A percentile compares a stretch with the other conserved stretches of the same genome.
These are phyloP conservation scores for Colletotrichum sp. DNA, from an alignment of 2,329 filamentous ascomycete genomes.

Conservation along the genomic window DNA sequence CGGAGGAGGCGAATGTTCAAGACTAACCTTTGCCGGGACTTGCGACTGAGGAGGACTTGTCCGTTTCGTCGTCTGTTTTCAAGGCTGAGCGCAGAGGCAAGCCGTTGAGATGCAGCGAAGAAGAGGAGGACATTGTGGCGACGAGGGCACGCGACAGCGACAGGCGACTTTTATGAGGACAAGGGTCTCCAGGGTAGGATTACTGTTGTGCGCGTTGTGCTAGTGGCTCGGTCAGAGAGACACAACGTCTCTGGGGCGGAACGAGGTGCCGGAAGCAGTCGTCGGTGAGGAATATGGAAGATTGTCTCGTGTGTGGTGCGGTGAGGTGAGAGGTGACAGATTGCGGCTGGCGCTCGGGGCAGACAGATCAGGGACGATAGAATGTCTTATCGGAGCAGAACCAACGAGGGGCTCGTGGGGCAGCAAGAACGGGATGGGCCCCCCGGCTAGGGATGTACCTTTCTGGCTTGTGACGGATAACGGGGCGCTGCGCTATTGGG, in stretches of 20 bases:
- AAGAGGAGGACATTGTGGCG: slow-evolving; percentile 17
- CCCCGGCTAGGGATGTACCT: neutral
- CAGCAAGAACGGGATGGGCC: neutral
- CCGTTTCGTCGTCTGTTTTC: slow-evolving; percentile 43
- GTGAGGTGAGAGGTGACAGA: slow-evolving; percentile 12
- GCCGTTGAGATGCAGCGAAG: slow-evolving; percentile 9
- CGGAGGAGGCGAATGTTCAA: neutral
- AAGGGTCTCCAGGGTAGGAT: neutral
- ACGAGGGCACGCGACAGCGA: neutral
- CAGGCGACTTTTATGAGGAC: neutral
- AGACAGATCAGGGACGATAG: neutral
- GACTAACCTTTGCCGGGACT: slow-evolving; percentile 49
- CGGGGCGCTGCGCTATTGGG: neutral
- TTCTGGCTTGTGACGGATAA: neutral
- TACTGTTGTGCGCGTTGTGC: neutral
- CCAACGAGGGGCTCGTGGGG: slow-evolving; percentile 13
- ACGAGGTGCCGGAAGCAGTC: neutral
- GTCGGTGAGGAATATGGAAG: neutral
- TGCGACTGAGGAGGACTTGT: slow-evolving; percentile 37
- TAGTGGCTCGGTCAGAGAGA: neutral
- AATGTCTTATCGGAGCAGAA: slow-evolving; percentile 3
- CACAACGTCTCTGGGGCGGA: neutral
- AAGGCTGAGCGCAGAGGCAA: slow-evolving; percentile 46
- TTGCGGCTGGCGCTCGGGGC: neutral
- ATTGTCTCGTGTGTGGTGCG: neutral